A percentile compares a stretch with the other conserved stretches of the same genome.
Conservation (phyloP, 2,329 filamentous ascomycete species). For the Phaeomoniella chlamydospora region DNA sequence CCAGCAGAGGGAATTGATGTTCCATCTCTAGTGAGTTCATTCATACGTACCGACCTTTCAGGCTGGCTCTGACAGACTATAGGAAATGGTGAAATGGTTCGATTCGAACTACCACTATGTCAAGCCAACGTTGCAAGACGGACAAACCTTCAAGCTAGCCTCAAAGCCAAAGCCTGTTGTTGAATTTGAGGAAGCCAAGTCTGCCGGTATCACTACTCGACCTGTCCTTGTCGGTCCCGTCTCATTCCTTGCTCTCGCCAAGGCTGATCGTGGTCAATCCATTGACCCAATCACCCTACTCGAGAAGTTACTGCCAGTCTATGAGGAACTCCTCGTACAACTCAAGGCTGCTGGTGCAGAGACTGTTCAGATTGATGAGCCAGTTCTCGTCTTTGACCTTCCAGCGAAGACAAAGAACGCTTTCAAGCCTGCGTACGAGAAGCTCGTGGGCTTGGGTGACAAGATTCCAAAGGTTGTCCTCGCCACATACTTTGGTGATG, state of each 20-base stretch:
- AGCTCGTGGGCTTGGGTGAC: conserved; percentile 60
- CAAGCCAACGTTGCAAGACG: conserved; percentile 94
- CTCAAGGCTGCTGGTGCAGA: conserved; percentile 94
- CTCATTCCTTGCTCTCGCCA: conserved; percentile 93
- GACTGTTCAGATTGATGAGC: conserved; percentile 97
- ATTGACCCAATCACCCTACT: conserved; percentile 90
- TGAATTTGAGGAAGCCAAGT: conserved; percentile 96
- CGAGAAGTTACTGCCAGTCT: conserved; percentile 84
- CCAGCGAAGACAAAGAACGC: conserved; percentile 81
- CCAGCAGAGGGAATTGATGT: conserved; percentile 65
- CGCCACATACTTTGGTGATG: conserved; percentile 97
- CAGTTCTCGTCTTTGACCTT: conserved; percentile 88
- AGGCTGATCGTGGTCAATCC: conserved; percentile 89
- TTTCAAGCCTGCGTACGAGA: conserved; percentile 96
- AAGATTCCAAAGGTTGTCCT: conserved; percentile 79
- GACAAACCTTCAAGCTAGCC: conserved; percentile 86
- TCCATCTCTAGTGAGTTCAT: conserved; percentile 52
- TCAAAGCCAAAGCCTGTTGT: conserved; percentile 81
- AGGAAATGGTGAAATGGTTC: conserved; percentile 99
- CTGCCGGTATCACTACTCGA: conserved; percentile 81
- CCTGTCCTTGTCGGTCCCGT: conserved; percentile 92
- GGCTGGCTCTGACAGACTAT: too few relatives aligned
- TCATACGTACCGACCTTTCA: conserved; percentile 1
- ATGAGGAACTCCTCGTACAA: conserved; percentile 81
- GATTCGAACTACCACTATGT: conserved; percentile 99